Base-by-base conservation (phyloP, 495 filamentous ascomycete species). In the Staphylotrichum longicolle region DNA sequence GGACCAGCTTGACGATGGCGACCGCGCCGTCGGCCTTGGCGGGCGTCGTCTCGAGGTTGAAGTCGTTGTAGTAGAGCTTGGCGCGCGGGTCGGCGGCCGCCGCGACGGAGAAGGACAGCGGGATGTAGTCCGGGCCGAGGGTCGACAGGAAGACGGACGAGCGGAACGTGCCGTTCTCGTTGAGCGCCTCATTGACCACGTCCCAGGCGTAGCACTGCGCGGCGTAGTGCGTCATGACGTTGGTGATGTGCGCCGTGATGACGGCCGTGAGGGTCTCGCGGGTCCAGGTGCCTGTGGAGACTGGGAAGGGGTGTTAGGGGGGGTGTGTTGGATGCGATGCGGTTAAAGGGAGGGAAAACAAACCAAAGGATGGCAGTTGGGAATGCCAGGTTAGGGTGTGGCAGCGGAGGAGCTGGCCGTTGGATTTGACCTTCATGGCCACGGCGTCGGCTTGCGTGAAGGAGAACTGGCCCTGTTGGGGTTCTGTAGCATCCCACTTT, bases 31-130 rank as follows among this genome's bases (percentile, higher is more conserved):
- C 66, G 7, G 78, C 69, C 64, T 86, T 86, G 62, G 70, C 55
- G 11, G 77, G 75, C 11, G 72, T 63, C 40, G 70, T 71, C 60
- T 85, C 83, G 63, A 86, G 81, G 67, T 83, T 82, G 75, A 86
- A 86, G 74, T 87, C 84, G 70, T 88, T 88, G 76, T 87, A 86
- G 75, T 86, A 89, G 14, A 71, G 62, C 50, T 71, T 71, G 32
- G 59, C 78, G 3, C 12, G 5, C 6, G 68, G 70, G 61, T 72
- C 70, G 32, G 66, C 70, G 0, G 41, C 41, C 7, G 58, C 51
- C 6, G 83, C 83, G 7, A 78, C 71, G n/a, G 27, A 37, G 72
- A 82, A 83, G 40, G 78, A 70, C 48, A 83, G 66, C 11, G 76
- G 70, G 68, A 82, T 69, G 62, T 75, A 81, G 53, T 56, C 66